These are phyloP conservation scores for Adansonia madagascariensis DNA, from an alignment of 441 rosid species.

Conservation along the genomic window DNA sequence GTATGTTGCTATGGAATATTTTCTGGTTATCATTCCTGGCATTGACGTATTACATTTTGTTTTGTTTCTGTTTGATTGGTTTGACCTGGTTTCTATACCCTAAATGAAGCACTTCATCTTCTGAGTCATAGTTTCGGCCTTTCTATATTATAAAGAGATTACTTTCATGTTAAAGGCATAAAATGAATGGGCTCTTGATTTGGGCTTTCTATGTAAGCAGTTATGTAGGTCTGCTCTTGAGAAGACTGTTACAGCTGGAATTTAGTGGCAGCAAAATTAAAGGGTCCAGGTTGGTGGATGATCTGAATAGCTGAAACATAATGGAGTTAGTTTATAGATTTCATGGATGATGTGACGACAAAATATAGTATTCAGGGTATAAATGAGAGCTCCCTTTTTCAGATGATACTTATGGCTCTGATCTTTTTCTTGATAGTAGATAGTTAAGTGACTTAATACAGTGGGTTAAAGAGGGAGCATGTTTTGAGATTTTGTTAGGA, in stretches of 20 bases:
- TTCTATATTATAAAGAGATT: not conserved
- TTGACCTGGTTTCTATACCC: not conserved
- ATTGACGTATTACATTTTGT: not conserved
- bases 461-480: not conserved
- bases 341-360: not conserved
- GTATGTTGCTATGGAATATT: conserved; percentile 45
- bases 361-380: not conserved
- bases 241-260: not conserved
- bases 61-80: not conserved
- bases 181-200: not conserved
- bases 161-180: not conserved
- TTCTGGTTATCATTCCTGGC: not conserved
- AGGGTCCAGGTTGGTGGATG: not conserved
- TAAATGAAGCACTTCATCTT: too few species aligned
- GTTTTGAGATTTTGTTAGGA: not conserved
- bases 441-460: not conserved
- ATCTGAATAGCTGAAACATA: not conserved
- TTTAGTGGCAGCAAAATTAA: not conserved
- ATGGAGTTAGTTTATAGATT: not conserved
- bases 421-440: not conserved
- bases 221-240: conserved; percentile 1
- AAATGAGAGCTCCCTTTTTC: not conserved
- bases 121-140: not conserved
- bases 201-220: not conserved
- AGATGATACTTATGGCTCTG: not conserved